These are phyloP conservation scores for Skeletonema grethae DNA, from an alignment of 108 stramenopile genomes.

Conservation along the genomic window DNA sequence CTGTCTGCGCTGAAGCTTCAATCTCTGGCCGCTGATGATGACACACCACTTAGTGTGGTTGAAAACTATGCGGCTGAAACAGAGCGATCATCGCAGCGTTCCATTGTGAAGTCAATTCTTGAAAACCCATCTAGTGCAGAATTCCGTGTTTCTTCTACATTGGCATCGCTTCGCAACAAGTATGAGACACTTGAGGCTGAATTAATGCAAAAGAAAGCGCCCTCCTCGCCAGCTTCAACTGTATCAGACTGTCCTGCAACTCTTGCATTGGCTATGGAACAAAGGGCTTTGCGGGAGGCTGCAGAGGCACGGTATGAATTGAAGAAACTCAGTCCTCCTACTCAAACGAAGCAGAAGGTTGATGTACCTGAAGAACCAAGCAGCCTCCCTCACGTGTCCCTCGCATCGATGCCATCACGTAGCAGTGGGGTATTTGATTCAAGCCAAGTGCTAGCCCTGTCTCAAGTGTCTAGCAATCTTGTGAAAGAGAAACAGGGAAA, in stretches of 20 bases:
- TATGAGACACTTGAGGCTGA: constrained; percentile 63
- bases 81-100: neutral
- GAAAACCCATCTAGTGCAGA: constrained; percentile 62
- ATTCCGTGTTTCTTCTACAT: constrained; percentile 61
- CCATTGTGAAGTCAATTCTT: constrained; percentile 54
- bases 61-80: neutral
- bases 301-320: constrained; percentile 40
- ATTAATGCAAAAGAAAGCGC: constrained; percentile 34
- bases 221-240: constrained; percentile 6
- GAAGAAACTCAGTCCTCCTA: constrained; percentile 13
- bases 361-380: neutral
- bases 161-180: constrained; percentile 56
- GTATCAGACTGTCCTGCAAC: constrained; percentile 31
- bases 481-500: constrained; percentile 18
- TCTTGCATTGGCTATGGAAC: constrained; percentile 38
- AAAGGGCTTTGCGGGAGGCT: constrained; percentile 33
- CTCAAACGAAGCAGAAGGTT: neutral
- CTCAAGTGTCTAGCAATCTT: constrained; percentile 1
- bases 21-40: constrained; percentile 2
- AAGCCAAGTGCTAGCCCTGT: constrained; percentile 35
- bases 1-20: constrained; percentile 11
- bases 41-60: neutral
- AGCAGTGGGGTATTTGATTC: constrained; percentile 38
- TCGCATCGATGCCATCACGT: constrained; percentile 30
- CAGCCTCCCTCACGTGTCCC: constrained; percentile 21